A percentile compares a stretch with the other conserved stretches of the same genome.
These are phyloP conservation scores for Penicillium paxilli DNA, from an alignment of 495 filamentous ascomycete species.

Conservation along the genomic window DNA sequence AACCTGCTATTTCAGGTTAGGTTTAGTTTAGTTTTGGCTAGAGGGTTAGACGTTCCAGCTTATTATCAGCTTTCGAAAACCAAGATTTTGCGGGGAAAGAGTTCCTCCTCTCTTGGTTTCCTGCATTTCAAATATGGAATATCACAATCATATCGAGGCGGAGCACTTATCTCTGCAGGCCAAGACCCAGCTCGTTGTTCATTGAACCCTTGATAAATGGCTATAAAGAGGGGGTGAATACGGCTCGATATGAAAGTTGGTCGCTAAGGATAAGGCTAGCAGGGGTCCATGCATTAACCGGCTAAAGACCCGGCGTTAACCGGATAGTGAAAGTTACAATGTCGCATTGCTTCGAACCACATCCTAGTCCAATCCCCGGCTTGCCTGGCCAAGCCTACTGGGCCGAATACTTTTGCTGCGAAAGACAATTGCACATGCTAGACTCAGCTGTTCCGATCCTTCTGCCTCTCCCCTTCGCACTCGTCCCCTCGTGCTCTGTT, in stretches of 20 bases:
- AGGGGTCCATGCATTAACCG: conserved; percentile 15
- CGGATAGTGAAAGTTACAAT: conserved; percentile 31
- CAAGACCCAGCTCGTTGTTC: not conserved
- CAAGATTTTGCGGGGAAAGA: too few species aligned
- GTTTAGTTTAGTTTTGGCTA: not conserved
- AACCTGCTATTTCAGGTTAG: not conserved
- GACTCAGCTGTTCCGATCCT: conserved; percentile 2
- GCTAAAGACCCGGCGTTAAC: conserved; percentile 29
- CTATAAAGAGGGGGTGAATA: not conserved
- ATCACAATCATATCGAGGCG: not conserved
- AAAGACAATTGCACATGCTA: conserved; percentile 26
- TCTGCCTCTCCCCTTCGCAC: not conserved
- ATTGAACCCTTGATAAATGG: not conserved
- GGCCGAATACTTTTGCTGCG: conserved; percentile 10
- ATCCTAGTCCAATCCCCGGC: conserved; percentile 9
- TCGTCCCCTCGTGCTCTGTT: not conserved
- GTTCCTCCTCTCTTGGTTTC: too few species aligned
- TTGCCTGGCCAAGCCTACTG: conserved; percentile 4
- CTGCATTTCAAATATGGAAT: too few species aligned
- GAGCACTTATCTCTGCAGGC: not conserved
- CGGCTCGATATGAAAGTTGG: not conserved
- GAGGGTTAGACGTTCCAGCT: too few species aligned
- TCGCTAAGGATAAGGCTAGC: conserved; percentile 21
- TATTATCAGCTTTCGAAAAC: too few species aligned
- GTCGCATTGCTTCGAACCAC: conserved; percentile 23